These are phyloP conservation scores for Lippia alba DNA, from an alignment of 305 asterid genomes.

Conservation along the genomic window DNA sequence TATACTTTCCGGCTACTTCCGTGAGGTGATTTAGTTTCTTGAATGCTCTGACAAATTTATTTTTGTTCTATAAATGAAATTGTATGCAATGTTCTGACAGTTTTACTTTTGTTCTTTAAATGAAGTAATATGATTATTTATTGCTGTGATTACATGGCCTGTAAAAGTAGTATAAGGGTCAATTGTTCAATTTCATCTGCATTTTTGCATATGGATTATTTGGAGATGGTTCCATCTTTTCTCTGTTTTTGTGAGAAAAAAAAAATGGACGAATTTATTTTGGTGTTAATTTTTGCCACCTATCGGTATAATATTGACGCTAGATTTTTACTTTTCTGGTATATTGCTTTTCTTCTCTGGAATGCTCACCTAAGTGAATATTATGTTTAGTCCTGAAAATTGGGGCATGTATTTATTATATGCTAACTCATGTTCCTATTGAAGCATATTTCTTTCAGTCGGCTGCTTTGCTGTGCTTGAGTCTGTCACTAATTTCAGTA, in stretches of 20 bases:
- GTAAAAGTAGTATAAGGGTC: not conserved
- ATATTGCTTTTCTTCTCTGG: too few relatives aligned
- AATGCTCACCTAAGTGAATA: too few relatives aligned
- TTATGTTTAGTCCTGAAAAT: not conserved
- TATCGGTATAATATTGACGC: slow-evolving; percentile 19
- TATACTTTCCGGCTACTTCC: slow-evolving; percentile 81
- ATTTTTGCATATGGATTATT: slow-evolving; percentile 27
- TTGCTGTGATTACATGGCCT: slow-evolving; percentile 11
- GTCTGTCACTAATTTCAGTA: slow-evolving; percentile 7
- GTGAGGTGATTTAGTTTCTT: slow-evolving; percentile 65
- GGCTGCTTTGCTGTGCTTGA: slow-evolving; percentile 17
- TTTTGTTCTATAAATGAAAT: slow-evolving; percentile 12
- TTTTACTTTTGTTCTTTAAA: slow-evolving; percentile 15
- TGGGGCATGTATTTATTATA: not conserved
- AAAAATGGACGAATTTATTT: slow-evolving; percentile 11
- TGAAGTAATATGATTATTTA: slow-evolving; percentile 16
- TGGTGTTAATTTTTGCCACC: slow-evolving; percentile 16
- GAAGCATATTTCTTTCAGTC: not conserved
- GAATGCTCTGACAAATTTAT: slow-evolving; percentile 9
- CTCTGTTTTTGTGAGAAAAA: not conserved
- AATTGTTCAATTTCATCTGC: slow-evolving; percentile 1
- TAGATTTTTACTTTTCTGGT: too few relatives aligned
- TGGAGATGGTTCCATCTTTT: slow-evolving; percentile 18
- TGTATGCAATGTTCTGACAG: not conserved
- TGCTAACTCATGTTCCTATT: slow-evolving; percentile 27